Evolutionary conservation across 2,329 filamentous ascomycete genomes (phyloP).

Genomic region (Alternaria brassicae): DNA sequence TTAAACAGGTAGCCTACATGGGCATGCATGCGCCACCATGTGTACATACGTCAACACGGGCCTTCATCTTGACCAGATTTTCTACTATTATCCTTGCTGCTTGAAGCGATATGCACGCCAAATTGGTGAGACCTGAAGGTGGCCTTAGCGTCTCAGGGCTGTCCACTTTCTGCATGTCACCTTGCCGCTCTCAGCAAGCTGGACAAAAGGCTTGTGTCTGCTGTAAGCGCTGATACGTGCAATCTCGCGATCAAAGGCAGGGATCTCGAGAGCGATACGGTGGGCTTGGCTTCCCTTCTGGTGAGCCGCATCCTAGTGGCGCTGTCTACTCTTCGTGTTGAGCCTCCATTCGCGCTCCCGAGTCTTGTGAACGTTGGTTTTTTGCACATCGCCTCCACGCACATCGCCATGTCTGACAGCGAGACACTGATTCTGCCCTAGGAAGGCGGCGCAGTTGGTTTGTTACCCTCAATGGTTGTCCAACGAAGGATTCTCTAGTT

Average conservation of each 20-base stretch:
- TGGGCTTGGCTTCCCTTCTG: constrained; percentile 21
- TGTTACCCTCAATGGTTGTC: not conserved
- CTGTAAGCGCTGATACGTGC: constrained; percentile 41
- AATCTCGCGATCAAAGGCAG: constrained; percentile 26
- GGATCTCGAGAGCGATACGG: constrained; percentile 28
- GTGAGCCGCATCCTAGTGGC: constrained; percentile 41
- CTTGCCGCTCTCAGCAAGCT: constrained; percentile 29
- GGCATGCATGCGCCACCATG: constrained; percentile 37
- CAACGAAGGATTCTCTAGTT: constrained; percentile 12
- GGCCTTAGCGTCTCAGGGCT: constrained; percentile 37
- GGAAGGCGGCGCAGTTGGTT: constrained; percentile 7
- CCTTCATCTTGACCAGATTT: constrained; percentile 26
- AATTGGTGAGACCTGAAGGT: constrained; percentile 42
- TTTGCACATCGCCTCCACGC: constrained; percentile 27
- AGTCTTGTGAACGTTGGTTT: constrained; percentile 22
- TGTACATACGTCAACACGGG: constrained; percentile 39
- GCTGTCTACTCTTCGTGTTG: constrained; percentile 35
- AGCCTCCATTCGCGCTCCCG: constrained; percentile 38
- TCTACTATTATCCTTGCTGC: constrained; percentile 29
- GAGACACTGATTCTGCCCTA: constrained; percentile 24
- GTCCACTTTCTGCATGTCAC: constrained; percentile 29
- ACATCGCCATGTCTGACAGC: constrained; percentile 13
- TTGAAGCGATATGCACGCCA: constrained; percentile 40
- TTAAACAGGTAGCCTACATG: constrained; percentile 39
- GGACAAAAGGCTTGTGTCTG: constrained; percentile 36